phyloP scores from a whole-genome alignment of 2,329 filamentous ascomycete species.

The Colletotrichum tofieldiae region DNA sequence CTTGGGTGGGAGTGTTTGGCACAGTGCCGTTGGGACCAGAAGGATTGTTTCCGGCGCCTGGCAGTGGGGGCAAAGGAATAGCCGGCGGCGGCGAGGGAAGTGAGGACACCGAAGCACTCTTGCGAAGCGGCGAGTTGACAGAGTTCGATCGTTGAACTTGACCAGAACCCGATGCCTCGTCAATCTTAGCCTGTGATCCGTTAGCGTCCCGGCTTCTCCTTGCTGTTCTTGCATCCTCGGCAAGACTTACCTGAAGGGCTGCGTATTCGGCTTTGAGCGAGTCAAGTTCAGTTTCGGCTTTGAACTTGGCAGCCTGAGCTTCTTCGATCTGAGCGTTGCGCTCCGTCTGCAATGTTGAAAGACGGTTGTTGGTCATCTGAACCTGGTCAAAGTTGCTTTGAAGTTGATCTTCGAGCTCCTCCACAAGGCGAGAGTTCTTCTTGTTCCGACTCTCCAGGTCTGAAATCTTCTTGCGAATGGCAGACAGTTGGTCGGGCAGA shows the following conservation, averaged over 20 bases:
- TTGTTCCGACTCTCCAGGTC: constrained; percentile 80
- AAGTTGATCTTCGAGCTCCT: constrained; percentile 97
- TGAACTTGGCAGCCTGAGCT: constrained; percentile 75
- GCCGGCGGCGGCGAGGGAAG: constrained; percentile 94
- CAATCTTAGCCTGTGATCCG: constrained; percentile 62
- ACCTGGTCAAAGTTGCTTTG: constrained; percentile 96
- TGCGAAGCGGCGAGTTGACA: constrained; percentile 80
- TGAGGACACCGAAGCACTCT: constrained; percentile 86
- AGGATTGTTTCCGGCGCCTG: constrained; percentile 69
- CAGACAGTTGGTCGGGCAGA: constrained; percentile 70
- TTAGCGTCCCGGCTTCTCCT: constrained; percentile 46
- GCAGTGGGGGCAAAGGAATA: constrained; percentile 94
- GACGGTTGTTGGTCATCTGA: constrained; percentile 85
- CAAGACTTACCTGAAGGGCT: constrained; percentile 79
- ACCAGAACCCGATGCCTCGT: constrained; percentile 44
- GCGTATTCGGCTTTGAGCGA: constrained; percentile 78
- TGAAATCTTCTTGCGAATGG: constrained; percentile 76
- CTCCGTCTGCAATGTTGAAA: constrained; percentile 86
- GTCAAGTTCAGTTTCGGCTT: constrained; percentile 79
- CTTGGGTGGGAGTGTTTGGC: constrained; percentile 67
- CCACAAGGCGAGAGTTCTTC: constrained; percentile 92
- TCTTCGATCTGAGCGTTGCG: constrained; percentile 85
- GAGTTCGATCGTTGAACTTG: constrained; percentile 74
- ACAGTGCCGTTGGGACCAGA: constrained; percentile 57
- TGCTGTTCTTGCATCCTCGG: neutral